Base-by-base conservation (phyloP, 805 yeast genomes). In the Hemisphaericaspora nanyangensis region DNA sequence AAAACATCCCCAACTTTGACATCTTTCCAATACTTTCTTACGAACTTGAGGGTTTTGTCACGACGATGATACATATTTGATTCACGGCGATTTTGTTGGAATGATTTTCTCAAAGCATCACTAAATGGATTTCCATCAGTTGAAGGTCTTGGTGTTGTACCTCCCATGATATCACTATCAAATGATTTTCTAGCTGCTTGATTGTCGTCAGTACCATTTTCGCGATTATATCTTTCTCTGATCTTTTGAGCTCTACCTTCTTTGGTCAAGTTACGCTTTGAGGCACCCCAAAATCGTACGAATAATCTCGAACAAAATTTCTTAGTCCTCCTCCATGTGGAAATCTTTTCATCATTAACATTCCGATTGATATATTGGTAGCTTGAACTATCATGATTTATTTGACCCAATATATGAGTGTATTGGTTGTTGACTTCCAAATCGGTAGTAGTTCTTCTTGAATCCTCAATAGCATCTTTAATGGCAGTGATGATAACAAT, bases 401-500 rank as follows among this genome's bases (percentile, higher is more conserved):
- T 61, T 42, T 63, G 68, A 5, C 51, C 54, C 30, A 85, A 65
- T 32, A 82, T 77, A 55, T 83, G 88, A 0, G 89, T 82, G 25
- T 70, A 64, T 36, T 84, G 85, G 57, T 85, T 85, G 56, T 85
- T 85, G 27, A 85, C 78, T 58, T 85, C 88, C 56, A 82, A 61
- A 61, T 85, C 95, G 29, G 80, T 63, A 2, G 73, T 67, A 0
- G 88, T 80, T 62, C 95, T 73, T 58, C 88, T 69, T 7, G 86
- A 83, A 58, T 85, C 95, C 60, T 85, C 95, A 31, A 85, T 63
- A 1, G 87, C 93, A 61, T 85, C 95, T 51, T 83, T 83, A 42
- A 82, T 67, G 0, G 88, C 90, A 1, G 95, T 85, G 32, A 85
- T 72, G 7, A 68, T 57, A 18, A 85, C 86, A 61, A 85, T 85